Percentiles rank a stretch among this genome's conserved stretches.
These are phyloP conservation scores for Kluyveromyces lactis DNA, from an alignment of 805 yeast genomes.

Conservation along the genomic window DNA sequence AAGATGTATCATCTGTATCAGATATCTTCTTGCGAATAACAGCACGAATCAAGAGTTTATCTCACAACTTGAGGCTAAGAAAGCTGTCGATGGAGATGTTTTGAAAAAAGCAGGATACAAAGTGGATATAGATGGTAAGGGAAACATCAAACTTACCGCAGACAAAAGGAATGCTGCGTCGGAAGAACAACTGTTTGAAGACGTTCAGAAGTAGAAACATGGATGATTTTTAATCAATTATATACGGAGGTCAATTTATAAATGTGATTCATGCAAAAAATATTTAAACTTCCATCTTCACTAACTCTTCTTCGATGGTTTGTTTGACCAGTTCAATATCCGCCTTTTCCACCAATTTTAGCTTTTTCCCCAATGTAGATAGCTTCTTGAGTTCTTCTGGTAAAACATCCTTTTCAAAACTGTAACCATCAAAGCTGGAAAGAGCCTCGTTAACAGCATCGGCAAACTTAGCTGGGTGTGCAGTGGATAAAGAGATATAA, in stretches of 20 bases:
- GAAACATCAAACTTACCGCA: slow-evolving; percentile 48
- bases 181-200: not conserved
- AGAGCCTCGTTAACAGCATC: slow-evolving; percentile 89
- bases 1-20: slow-evolving; percentile 69
- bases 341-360: slow-evolving; percentile 60
- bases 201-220: not conserved
- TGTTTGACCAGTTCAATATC: slow-evolving; percentile 67
- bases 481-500: slow-evolving; percentile 81
- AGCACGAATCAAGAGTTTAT: slow-evolving; percentile 67
- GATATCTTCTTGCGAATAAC: slow-evolving; percentile 59
- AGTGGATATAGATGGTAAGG: slow-evolving; percentile 54
- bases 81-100: slow-evolving; percentile 48
- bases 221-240: no score
- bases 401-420: slow-evolving; percentile 80
- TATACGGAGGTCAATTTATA: not conserved
- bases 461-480: slow-evolving; percentile 98
- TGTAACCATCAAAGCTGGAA: slow-evolving; percentile 55
- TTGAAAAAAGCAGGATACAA: slow-evolving; percentile 72
- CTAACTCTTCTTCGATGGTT: slow-evolving; percentile 65
- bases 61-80: slow-evolving; percentile 65
- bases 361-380: slow-evolving; percentile 63
- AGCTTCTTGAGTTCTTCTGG: slow-evolving; percentile 80
- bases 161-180: not conserved
- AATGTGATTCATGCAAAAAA: not conserved
- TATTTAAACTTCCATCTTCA: slow-evolving; percentile 35